phyloP scores from a whole-genome alignment of 768 basidiomycete genomes.

The Dacryopinax primogenitus region DNA sequence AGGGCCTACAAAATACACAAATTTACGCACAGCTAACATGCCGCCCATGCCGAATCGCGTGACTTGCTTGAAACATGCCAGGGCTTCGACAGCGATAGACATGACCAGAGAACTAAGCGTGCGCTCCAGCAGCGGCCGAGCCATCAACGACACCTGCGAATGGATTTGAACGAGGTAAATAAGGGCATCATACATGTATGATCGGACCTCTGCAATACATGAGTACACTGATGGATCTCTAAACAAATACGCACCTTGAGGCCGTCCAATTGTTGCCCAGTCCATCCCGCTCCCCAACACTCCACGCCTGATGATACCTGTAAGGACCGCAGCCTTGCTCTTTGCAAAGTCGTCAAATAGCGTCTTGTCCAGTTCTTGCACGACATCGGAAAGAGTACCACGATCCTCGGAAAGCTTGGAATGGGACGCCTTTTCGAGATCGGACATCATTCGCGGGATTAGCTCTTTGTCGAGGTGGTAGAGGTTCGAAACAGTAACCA shows the following conservation, averaged over 20 bases:
- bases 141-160: constrained; percentile 71
- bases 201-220: constrained; percentile 60
- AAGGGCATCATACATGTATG: constrained; percentile 83
- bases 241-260: constrained; percentile 51
- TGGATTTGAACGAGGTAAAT: constrained; percentile 85
- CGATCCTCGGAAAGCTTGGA: constrained; percentile 59
- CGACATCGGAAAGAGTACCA: constrained; percentile 60
- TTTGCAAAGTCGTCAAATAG: constrained; percentile 81
- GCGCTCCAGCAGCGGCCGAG: constrained; percentile 71
- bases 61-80: constrained; percentile 76
- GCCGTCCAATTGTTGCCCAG: constrained; percentile 90
- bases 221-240: not conserved
- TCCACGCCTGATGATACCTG: constrained; percentile 56
- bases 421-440: constrained; percentile 66
- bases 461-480: constrained; percentile 53
- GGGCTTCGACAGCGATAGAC: constrained; percentile 67
- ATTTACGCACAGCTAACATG: constrained; percentile 65
- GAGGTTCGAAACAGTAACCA: constrained; percentile 84
- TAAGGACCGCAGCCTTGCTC: constrained; percentile 60
- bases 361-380: constrained; percentile 72
- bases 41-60: constrained; percentile 94
- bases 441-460: constrained; percentile 66
- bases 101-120: constrained; percentile 68
- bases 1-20: not conserved
- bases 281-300: constrained; percentile 72